Base-by-base conservation (phyloP, 305 asterid species). In the Stenogyne calaminthoides region DNA sequence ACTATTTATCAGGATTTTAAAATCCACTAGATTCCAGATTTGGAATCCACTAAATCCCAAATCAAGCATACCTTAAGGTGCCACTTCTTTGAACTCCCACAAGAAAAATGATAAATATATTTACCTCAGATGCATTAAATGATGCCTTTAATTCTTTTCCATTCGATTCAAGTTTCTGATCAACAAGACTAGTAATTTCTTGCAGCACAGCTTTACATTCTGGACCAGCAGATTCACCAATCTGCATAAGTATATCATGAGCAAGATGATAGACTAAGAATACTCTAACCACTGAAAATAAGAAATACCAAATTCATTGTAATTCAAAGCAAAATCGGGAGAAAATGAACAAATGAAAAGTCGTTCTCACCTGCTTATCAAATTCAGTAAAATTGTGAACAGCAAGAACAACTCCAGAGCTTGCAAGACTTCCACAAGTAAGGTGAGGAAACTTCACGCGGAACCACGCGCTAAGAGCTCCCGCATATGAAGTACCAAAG, bases 381-480 rank as follows among this genome's bases (percentile, higher is more conserved):
- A 95, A 95, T 69, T 92, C 93, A 16, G 94, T 81, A 78, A 92
- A 95, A 84, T 87, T 82, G 84, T 87, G 86, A 78, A 92, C 83
- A 61, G 97, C 90, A n/a, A 55, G 89, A 67, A 95, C 97, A 54
- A 95, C 99, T 3, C 88, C 98, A 66, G 99, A 95, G 83, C 99
- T 95, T 64, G 99, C 99, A 75, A 95, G 95, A 78, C 99, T 95
- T 76, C 98, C 97, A 74, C 99, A 95, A 70, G 98, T 88, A 67
- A 92, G 90, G 81, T 94, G 97, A 68, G 97, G 96, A 76, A 88
- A 89, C 90, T 95, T 92, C 72, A 92, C 71, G 25, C 98, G 95
- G 71, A 95, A 95, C 98, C 99, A 95, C 16, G 99, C 96, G 56
- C 99, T 95, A 34, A 95, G 91, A 37, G 99, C 98, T 72, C 99